phyloP scores from a whole-genome alignment of 148 eudicot genomes.

The Suaeda aralocaspica region DNA sequence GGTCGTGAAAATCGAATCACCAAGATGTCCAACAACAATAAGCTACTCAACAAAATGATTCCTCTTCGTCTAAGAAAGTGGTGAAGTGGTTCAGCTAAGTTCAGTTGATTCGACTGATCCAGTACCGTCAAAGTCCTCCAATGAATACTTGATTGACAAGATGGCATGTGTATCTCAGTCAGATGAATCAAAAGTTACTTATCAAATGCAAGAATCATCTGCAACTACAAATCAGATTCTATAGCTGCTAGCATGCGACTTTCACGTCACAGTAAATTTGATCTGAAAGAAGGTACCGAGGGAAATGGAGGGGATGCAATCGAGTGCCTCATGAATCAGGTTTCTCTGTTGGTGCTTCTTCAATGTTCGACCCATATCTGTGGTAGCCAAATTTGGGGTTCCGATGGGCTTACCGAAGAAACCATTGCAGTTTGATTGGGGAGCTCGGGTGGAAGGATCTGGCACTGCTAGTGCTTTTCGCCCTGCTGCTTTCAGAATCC shows the following conservation, averaged over 20 bases:
- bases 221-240: constrained; percentile 13
- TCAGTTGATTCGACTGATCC: constrained; percentile 31
- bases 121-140: constrained; percentile 12
- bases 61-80: constrained; percentile 26
- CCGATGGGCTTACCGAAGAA: constrained; percentile 38
- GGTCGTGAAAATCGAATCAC: constrained; percentile 1
- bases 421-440: constrained; percentile 55
- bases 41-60: constrained; percentile 30
- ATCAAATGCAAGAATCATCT: constrained; percentile 23
- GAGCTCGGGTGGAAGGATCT: constrained; percentile 50
- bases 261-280: constrained; percentile 31
- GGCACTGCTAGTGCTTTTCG: constrained; percentile 51
- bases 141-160: constrained; percentile 11
- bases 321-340: constrained; percentile 1
- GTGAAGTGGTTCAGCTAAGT: constrained; percentile 21
- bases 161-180: constrained; percentile 22
- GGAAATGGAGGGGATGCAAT: constrained; percentile 27
- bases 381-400: constrained; percentile 49
- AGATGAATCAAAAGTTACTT: constrained; percentile 16
- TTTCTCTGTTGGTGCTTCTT: no score
- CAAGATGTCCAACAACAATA: not conserved
- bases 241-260: constrained; percentile 2
- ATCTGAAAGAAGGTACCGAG: constrained; percentile 46
- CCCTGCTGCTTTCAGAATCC: constrained; percentile 21
- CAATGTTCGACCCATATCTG: constrained; percentile 48